phyloP scores from a whole-genome alignment of 176 grass and related monocot species.

The Neostapfia colusana region DNA sequence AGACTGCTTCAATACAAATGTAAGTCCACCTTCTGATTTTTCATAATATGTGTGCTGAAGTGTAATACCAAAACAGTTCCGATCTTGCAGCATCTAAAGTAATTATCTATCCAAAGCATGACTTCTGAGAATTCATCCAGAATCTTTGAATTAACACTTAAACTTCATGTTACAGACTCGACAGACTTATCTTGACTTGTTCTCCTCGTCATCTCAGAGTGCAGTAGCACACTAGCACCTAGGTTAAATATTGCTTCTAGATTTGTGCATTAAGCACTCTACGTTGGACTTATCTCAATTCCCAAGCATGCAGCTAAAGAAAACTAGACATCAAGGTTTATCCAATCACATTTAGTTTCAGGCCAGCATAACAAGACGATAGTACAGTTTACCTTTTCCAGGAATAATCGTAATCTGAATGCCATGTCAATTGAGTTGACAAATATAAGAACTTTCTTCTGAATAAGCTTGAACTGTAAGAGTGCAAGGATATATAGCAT shows the following conservation, averaged over 20 bases:
- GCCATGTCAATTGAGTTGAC: slow-evolving; percentile 96
- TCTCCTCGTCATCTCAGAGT: neutral
- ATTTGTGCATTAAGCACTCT: slow-evolving; percentile 9
- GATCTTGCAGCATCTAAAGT: neutral
- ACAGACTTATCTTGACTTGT: neutral
- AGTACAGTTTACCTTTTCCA: slow-evolving; percentile 75
- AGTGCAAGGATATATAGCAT: slow-evolving; percentile 74
- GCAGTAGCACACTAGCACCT: neutral
- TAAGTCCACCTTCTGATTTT: neutral
- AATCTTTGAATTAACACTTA: neutral
- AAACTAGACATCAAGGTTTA: neutral
- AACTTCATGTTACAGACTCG: slow-evolving; percentile 7
- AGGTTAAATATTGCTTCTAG: neutral
- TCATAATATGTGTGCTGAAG: neutral
- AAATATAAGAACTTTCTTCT: slow-evolving; percentile 95
- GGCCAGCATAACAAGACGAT: neutral
- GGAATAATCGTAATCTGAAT: slow-evolving; percentile 80
- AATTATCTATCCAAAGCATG: neutral
- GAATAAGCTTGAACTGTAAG: slow-evolving; percentile 87
- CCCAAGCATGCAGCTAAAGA: neutral
- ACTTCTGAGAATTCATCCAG: neutral
- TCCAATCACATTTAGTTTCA: neutral
- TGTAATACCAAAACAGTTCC: neutral
- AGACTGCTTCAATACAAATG: too few species aligned
- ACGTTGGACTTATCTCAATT: slow-evolving; percentile 1